phyloP scores from a whole-genome alignment of 768 basidiomycete genomes.

The Crepidotus variabilis region DNA sequence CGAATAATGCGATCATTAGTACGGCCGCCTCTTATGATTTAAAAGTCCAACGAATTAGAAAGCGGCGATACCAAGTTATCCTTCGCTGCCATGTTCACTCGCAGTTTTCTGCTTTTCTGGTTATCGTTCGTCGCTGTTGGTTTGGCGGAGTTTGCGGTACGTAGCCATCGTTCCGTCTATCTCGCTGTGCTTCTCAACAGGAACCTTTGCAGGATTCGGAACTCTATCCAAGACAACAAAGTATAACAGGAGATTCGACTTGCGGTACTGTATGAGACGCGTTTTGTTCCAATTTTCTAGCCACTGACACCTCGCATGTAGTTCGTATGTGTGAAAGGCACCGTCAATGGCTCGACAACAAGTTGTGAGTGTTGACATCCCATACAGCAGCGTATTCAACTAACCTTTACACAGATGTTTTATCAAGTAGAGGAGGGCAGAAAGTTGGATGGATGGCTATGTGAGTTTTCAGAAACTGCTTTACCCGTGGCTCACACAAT shows the following conservation, averaged over 20 bases:
- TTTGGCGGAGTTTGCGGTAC: not conserved
- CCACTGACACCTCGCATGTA: constrained; percentile 14
- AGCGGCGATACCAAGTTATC: not conserved
- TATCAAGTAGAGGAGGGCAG: constrained; percentile 38
- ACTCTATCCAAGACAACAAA: constrained; percentile 1
- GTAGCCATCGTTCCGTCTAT: not conserved
- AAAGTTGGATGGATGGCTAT: constrained; percentile 59
- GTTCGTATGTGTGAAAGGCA: constrained; percentile 46
- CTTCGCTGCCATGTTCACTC: not conserved
- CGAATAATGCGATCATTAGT: too few relatives aligned
- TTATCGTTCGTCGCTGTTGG: not conserved
- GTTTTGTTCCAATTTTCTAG: not conserved
- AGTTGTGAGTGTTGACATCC: constrained; percentile 29
- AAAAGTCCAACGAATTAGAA: not conserved
- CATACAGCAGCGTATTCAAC: not conserved
- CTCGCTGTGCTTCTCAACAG: not conserved
- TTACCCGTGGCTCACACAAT: not conserved
- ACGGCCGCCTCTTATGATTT: not conserved
- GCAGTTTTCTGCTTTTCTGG: not conserved
- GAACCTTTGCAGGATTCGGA: constrained; percentile 1
- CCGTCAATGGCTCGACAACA: constrained; percentile 40
- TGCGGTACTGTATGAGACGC: constrained; percentile 24
- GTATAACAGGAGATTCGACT: constrained; percentile 25
- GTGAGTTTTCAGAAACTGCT: constrained; percentile 28
- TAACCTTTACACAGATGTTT: constrained; percentile 34